These are phyloP conservation scores for Fistulinella staudtii DNA, from an alignment of 1,284 basidiomycete species.

Conservation along the genomic window DNA sequence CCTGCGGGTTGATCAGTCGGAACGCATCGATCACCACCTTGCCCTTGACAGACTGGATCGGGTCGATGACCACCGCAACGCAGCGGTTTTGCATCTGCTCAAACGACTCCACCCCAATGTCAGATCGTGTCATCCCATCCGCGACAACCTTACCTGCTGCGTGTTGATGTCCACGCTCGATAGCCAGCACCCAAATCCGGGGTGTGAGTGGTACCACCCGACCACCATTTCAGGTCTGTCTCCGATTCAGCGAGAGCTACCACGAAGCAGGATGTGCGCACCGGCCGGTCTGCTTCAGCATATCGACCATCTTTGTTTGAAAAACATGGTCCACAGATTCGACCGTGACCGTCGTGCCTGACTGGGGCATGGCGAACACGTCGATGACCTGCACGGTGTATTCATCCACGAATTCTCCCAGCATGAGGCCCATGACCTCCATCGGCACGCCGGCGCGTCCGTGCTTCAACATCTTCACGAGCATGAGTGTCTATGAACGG, in stretches of 20 bases:
- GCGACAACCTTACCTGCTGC: constrained; percentile 68
- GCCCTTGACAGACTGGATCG: constrained; percentile 98
- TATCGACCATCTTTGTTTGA: constrained; percentile 98
- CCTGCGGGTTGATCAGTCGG: constrained; percentile 88
- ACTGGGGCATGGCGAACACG: constrained; percentile 99
- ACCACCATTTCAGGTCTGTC: constrained; percentile 95
- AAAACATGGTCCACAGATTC: constrained; percentile 99
- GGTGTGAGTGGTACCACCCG: constrained; percentile 99
- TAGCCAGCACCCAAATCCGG: constrained; percentile 99
- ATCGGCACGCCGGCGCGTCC: constrained; percentile 98
- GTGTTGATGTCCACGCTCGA: constrained; percentile 99
- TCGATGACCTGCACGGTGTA: constrained; percentile 98
- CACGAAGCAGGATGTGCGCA: constrained; percentile 33
- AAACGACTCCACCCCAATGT: constrained; percentile 68
- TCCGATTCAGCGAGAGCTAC: constrained; percentile 1
- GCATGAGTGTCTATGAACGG: constrained; percentile 4
- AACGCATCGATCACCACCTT: constrained; percentile 99
- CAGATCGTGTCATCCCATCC: constrained; percentile 7
- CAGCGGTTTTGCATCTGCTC: constrained; percentile 94
- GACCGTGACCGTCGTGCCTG: constrained; percentile 96
- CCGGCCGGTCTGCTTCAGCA: constrained; percentile 99
- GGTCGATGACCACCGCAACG: constrained; percentile 97
- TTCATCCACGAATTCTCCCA: constrained; percentile 98
- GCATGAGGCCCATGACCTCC: constrained; percentile 99
- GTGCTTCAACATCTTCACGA: constrained; percentile 93